A percentile compares a stretch with the other conserved stretches of the same genome.
These are phyloP conservation scores for Flaveria sonorensis DNA, from an alignment of 129 eudicot species.

Conservation along the genomic window DNA sequence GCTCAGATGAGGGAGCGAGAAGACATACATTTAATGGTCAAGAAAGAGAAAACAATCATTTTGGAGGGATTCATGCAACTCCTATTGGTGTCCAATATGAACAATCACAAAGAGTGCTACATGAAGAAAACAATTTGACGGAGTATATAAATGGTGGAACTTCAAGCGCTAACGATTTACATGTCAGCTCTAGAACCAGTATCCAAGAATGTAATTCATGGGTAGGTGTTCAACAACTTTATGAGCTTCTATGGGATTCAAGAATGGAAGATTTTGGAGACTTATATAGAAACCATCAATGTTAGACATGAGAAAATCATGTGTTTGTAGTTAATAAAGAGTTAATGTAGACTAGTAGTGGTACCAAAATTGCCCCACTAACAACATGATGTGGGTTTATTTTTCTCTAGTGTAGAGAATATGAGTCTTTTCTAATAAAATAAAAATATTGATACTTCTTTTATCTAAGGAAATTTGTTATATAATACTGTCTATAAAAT, in stretches of 20 bases:
- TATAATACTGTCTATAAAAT: background rate
- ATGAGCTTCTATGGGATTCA: constrained; percentile 29
- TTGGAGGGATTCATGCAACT: constrained; percentile 20
- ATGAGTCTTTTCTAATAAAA: too few relatives aligned
- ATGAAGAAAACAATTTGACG: constrained; percentile 7
- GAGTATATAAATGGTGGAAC: constrained; percentile 2
- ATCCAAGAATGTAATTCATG: constrained; percentile 22
- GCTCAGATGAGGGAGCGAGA: constrained; percentile 1
- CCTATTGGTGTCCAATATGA: constrained; percentile 23
- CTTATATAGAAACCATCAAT: constrained; percentile 10
- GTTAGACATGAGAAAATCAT: constrained; percentile 8
- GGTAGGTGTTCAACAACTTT: constrained; percentile 17
- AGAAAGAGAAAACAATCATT: background rate
- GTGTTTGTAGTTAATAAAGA: constrained; percentile 9
- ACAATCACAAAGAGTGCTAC: background rate
- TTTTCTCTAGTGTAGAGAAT: background rate
- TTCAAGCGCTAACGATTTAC: background rate
- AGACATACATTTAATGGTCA: background rate
- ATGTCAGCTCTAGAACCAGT: background rate
- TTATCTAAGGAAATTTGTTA: background rate
- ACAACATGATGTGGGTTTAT: background rate
- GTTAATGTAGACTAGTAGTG: background rate
- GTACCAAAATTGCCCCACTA: constrained; percentile 7
- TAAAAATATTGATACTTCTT: too few relatives aligned
- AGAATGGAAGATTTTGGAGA: constrained; percentile 14